Percentiles rank a stretch among this genome's conserved stretches.
phyloP scores from a whole-genome alignment of 148 eudicot species.

The Cornus controversa region DNA sequence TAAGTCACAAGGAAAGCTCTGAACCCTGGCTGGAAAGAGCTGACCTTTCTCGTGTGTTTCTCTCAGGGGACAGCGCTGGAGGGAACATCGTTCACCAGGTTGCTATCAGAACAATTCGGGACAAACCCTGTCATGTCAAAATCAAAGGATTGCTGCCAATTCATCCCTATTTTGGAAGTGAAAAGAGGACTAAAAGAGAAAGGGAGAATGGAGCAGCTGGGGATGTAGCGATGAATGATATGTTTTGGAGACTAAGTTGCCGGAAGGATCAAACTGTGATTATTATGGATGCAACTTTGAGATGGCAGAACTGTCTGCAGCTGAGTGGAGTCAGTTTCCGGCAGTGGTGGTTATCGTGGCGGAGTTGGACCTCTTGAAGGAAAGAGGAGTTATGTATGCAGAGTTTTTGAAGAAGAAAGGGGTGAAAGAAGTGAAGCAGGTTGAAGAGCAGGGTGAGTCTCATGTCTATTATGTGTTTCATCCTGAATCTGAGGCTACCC shows the following conservation, averaged over 20 bases:
- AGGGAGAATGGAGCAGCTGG: conserved; percentile 20
- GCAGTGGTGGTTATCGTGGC: conserved; percentile 55
- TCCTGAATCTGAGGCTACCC: conserved; percentile 58
- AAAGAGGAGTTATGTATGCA: conserved; percentile 70
- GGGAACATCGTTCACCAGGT: conserved; percentile 77
- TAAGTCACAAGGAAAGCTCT: conserved; percentile 8
- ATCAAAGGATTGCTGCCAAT: conserved; percentile 53
- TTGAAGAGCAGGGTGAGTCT: conserved; percentile 46
- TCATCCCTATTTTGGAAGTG: conserved; percentile 83
- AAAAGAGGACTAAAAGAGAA: conserved; percentile 54
- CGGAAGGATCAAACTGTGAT: conserved; percentile 54
- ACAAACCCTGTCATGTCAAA: conserved; percentile 4
- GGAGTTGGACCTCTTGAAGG: conserved; percentile 63
- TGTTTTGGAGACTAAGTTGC: conserved; percentile 80
- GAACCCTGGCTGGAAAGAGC: conserved; percentile 53
- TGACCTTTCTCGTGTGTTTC: conserved; percentile 53
- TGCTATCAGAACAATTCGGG: conserved; percentile 29
- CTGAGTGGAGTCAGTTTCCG: conserved; percentile 58
- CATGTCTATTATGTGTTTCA: conserved; percentile 66
- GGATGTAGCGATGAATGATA: conserved; percentile 64
- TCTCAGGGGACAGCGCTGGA: conserved; percentile 83
- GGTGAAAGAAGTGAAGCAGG: conserved; percentile 44
- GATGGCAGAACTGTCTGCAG: conserved; percentile 21
- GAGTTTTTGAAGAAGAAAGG: conserved; percentile 52
- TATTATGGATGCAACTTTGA: conserved; percentile 68